A percentile compares a stretch with the other conserved stretches of the same genome.
Evolutionary conservation across 225 moss, liverwort and hornwort genomes (phyloP).

Genomic region (Pseudisothecium myosuroides): DNA sequence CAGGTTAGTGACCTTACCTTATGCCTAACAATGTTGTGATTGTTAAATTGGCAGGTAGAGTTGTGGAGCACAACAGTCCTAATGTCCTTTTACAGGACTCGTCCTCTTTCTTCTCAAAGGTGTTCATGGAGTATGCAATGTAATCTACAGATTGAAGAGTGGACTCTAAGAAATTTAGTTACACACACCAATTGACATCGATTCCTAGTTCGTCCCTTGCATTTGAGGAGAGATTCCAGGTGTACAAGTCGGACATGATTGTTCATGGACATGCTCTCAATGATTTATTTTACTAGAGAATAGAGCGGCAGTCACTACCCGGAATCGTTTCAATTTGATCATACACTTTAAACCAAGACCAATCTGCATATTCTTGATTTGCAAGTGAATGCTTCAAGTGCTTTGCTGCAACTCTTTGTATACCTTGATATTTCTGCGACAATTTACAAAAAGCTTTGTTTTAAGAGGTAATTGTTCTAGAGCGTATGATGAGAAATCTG

Average conservation of each 20-base stretch:
- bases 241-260: no score
- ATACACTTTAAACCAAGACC: neutral
- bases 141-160: neutral
- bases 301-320: neutral
- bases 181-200: neutral
- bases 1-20: neutral
- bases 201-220: neutral
- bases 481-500: neutral
- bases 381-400: neutral
- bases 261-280: neutral
- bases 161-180: neutral
- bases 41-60: slow-evolving; percentile 4
- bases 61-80: slow-evolving; percentile 18
- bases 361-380: neutral
- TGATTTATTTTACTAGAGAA: no score
- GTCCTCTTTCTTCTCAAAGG: slow-evolving; percentile 24
- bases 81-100: slow-evolving; percentile 3
- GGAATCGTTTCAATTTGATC: neutral
- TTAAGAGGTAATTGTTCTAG: neutral
- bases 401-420: neutral
- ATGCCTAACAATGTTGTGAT: neutral
- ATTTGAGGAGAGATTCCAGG: neutral
- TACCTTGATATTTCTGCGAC: neutral
- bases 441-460: neutral
- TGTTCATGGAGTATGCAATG: slow-evolving; percentile 17